Evolutionary conservation across 768 basidiomycete genomes (phyloP), one percentile per base, ranked within the genome.

Genomic region (Lentinula sp.): DNA sequence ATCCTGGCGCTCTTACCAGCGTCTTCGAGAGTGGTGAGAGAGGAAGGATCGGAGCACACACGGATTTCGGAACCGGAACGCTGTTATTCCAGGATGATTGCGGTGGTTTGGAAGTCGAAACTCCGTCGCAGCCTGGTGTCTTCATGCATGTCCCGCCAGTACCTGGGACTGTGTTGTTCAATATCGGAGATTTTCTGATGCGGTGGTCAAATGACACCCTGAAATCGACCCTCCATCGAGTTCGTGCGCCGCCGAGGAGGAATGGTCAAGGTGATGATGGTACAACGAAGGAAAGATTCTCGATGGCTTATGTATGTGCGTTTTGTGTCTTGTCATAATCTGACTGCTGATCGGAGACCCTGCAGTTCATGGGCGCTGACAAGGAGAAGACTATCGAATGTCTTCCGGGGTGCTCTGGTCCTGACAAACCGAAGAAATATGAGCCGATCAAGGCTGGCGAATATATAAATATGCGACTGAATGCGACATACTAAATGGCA

Each of bases 91-190:
- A 81, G 61, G 77, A 81, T 65, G 69, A 72, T n/a, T 71, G 70
- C 6, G 78, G 79, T 20, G 80, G 80, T 0, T 70, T 81, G 13
- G 77, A 81, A 62, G 73, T 81, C 5, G 77, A 79, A 63, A 70
- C 71, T 60, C 78, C 78, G 0, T 65, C 68, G 45, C 57, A 70
- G 32, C 73, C 76, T 3, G 79, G 77, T 1, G 35, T 68, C 60
- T 71, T 72, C 65, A 60, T 60, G 41, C 49, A 18, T 42, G 75
- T 68, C 0, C 65, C 70, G 2, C 69, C 74, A 4, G 60, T 75
- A 15, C 63, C 66, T 12, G 73, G 72, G 2, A 67, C 74, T 3
- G 60, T 75, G 10, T 67, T 76, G 13, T 73, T 76, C 12, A 76
- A 76, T 55, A 70, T 74, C 6, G 73, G 71, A 0, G 71, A 74